phyloP scores from a whole-genome alignment of 73 alveolate genomes.

The Halteria grandinella region DNA sequence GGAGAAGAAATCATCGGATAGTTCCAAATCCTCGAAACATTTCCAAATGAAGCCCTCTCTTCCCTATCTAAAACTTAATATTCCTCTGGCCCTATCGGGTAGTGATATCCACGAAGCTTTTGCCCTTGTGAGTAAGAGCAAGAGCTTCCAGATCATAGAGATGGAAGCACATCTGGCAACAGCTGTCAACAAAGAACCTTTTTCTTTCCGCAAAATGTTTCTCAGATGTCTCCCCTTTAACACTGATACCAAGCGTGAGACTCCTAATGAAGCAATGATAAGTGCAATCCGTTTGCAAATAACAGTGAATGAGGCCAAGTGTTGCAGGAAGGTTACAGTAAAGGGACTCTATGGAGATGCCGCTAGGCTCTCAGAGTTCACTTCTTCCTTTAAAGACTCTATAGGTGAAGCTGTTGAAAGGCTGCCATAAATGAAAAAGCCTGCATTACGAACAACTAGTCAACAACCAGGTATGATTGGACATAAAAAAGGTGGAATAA shows the following conservation, averaged over 20 bases:
- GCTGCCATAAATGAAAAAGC: not conserved
- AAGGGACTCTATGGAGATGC: conserved; percentile 70
- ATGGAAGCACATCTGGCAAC: conserved; percentile 55
- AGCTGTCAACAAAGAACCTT: conserved; percentile 71
- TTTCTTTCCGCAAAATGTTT: conserved; percentile 57
- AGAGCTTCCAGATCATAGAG: conserved; percentile 60
- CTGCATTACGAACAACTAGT: too few species aligned
- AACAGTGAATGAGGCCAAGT: conserved; percentile 45
- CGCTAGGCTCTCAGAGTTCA: conserved; percentile 16
- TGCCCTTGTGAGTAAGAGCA: conserved; percentile 11
- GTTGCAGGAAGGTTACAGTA: conserved; percentile 46
- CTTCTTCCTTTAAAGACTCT: conserved; percentile 35
- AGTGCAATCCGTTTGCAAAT: conserved; percentile 61
- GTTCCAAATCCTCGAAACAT: too few species aligned
- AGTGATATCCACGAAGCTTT: conserved; percentile 47
- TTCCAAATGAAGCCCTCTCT: too few species aligned
- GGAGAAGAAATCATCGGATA: too few species aligned
- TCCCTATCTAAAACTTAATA: conserved; percentile 43
- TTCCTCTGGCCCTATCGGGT: conserved; percentile 48
- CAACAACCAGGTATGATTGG: too few species aligned
- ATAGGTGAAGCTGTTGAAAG: conserved; percentile 1
- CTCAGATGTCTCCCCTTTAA: conserved; percentile 57
- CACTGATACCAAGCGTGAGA: conserved; percentile 15
- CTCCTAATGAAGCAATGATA: not conserved
- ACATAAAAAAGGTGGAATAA: too few species aligned